These are phyloP conservation scores for Trypanosoma rangeli DNA, from an alignment of 208 protist genomes.

Conservation along the genomic window DNA sequence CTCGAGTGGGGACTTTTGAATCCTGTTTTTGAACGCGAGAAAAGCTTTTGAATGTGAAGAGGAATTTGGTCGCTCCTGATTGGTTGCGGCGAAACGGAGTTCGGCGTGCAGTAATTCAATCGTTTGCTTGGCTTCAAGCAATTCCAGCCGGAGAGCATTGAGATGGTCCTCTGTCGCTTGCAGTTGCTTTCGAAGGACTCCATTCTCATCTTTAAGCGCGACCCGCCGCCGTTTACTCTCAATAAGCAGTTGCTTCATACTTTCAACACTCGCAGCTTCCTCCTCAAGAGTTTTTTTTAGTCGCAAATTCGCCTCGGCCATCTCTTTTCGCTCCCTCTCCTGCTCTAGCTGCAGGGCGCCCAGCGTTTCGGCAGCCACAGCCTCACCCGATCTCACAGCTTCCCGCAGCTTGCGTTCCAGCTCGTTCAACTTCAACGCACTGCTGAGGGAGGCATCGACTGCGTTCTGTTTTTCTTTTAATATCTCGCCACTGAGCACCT, in stretches of 20 bases:
- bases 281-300: background rate
- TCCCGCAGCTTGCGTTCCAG: constrained; percentile 3
- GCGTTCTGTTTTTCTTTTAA: constrained; percentile 13
- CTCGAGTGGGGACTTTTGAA: background rate
- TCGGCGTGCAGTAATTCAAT: constrained; percentile 16
- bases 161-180: constrained; percentile 4
- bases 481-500: background rate
- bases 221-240: constrained; percentile 11
- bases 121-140: constrained; percentile 5
- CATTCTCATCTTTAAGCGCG: constrained; percentile 15
- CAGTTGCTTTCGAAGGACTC: constrained; percentile 1
- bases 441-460: constrained; percentile 3
- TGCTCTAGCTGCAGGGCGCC: background rate
- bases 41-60: constrained; percentile 5
- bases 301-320: background rate
- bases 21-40: constrained; percentile 6
- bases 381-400: constrained; percentile 2
- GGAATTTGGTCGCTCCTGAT: background rate
- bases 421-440: background rate
- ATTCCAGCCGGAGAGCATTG: constrained; percentile 11
- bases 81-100: background rate
- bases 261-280: constrained; percentile 4
- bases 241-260: constrained; percentile 12
- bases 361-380: background rate
- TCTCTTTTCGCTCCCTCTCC: constrained; percentile 5